Evolutionary conservation across 1,284 basidiomycete genomes (phyloP), one percentile per base, ranked within the genome.

Genomic region (Papiliotrema nemorosa): DNA sequence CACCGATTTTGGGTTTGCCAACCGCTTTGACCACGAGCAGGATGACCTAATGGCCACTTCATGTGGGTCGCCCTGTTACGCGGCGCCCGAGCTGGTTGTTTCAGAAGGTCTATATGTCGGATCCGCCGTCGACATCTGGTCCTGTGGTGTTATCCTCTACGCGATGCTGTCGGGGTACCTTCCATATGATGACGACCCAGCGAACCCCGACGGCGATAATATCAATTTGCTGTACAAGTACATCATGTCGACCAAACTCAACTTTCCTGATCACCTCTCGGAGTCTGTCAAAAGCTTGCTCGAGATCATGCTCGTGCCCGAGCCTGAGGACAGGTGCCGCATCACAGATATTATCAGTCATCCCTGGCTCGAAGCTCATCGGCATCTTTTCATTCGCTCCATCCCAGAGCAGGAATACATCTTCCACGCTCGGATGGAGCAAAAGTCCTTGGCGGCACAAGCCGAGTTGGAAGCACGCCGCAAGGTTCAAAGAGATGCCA

Each of bases 221-320:
- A 98, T 98, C 80, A 98, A 97, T 70, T 80, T 97, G n/a, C 79
- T 99, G 45, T 99, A 98, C 84, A 92, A 90, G 74, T 99, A 99
- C 77, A 99, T 99, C 75, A 88, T 97, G 76, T 91, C 86, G 78
- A 97, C 93, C 0, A 87, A 88, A 2, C 84, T 97, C 53, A 88
- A 89, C 29, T 97, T 96, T 79, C 92, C 92, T 14, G 90, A 94
- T 41, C 92, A 94, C 75, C 84, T 97, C 62, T 88, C 88, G 7
- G 69, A 79, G 5, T 83, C 86, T 51, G 91, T 89, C 22, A 81
- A 87, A 51, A 82, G 87, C 62, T 77, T 88, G 13, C 76, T 88
- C 10, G 78, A 82, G 43, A 81, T 84, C 68, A 96, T 96, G 91
- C 84, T 96, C 34, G 89, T 94, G 2, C 88, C 85, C 44, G 83